Conservation (phyloP, 1,139 yeast genomes). For the Suhomyces taliae region DNA sequence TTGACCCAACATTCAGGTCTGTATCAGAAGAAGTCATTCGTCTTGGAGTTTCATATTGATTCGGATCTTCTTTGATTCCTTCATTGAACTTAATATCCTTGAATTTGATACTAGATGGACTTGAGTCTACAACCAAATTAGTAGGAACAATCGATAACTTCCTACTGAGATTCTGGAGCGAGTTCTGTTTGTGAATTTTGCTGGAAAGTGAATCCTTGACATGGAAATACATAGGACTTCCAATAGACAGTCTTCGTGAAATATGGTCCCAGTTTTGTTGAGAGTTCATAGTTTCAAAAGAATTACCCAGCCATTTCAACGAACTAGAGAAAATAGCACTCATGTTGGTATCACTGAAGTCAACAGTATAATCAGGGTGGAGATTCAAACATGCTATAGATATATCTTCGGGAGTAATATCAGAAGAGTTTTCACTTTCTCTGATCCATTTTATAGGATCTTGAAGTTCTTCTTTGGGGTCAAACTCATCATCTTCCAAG, state of each 20-base stretch:
- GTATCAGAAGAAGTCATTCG: neutral
- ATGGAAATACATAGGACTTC: constrained; percentile 26
- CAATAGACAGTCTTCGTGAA: constrained; percentile 30
- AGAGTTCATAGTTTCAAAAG: neutral
- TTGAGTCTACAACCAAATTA: constrained; percentile 20
- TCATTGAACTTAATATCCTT: constrained; percentile 32
- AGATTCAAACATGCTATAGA: constrained; percentile 34
- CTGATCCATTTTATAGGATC: constrained; percentile 39
- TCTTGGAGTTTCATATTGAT: neutral
- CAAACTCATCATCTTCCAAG: constrained; percentile 22
- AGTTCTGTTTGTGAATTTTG: constrained; percentile 11
- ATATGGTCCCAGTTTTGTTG: constrained; percentile 10
- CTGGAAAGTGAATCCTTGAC: constrained; percentile 17
- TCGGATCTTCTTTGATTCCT: neutral
- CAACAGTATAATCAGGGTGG: constrained; percentile 21
- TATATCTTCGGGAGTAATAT: constrained; percentile 33
- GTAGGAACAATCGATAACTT: constrained; percentile 33
- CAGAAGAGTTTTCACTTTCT: constrained; percentile 10
- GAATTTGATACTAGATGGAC: constrained; percentile 18
- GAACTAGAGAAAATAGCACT: neutral
- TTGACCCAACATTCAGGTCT: neutral
- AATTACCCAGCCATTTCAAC: neutral
- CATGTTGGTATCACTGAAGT: constrained; percentile 4
- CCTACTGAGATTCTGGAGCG: constrained; percentile 19
- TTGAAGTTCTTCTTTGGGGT: constrained; percentile 42